A percentile compares a stretch with the other conserved stretches of the same genome.
These are phyloP conservation scores for Penicillium sp. DNA, from an alignment of 2,329 filamentous ascomycete species.

Conservation along the genomic window DNA sequence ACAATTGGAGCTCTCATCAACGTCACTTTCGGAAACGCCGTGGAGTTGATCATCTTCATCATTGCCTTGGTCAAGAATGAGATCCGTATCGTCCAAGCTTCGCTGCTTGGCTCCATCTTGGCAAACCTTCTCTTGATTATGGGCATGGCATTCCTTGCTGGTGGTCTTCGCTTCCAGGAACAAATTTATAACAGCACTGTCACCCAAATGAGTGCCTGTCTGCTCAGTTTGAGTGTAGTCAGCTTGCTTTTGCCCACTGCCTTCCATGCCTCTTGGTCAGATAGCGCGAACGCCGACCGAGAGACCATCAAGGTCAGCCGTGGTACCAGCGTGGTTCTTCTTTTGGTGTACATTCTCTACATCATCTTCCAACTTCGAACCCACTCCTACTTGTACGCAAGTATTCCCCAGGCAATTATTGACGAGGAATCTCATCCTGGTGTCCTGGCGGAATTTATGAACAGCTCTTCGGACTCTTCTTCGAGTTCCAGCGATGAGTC, in stretches of 20 bases:
- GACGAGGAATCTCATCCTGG: constrained; percentile 89
- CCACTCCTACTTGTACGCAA: constrained; percentile 88
- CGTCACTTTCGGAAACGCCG: constrained; percentile 77
- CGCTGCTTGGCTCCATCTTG: constrained; percentile 83
- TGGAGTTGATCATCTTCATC: constrained; percentile 77
- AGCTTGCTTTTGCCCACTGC: constrained; percentile 87
- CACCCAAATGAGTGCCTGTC: constrained; percentile 92
- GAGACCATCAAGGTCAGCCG: constrained; percentile 82
- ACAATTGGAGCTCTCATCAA: constrained; percentile 73
- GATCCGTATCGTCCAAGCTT: constrained; percentile 90
- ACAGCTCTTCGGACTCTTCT: constrained; percentile 52
- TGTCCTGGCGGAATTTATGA: constrained; percentile 78
- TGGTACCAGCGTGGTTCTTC: constrained; percentile 81
- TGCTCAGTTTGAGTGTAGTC: constrained; percentile 86
- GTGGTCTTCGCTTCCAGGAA: constrained; percentile 83
- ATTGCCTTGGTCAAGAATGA: constrained; percentile 79
- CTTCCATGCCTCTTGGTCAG: constrained; percentile 83
- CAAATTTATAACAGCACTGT: constrained; percentile 96
- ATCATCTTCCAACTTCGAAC: constrained; percentile 90
- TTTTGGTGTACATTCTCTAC: constrained; percentile 81
- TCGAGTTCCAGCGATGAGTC: constrained; percentile 64
- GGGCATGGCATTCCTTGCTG: constrained; percentile 87
- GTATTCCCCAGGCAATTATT: constrained; percentile 87
- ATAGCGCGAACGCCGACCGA: constrained; percentile 62
- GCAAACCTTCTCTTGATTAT: constrained; percentile 86